Evolutionary conservation across 2,329 filamentous ascomycete genomes (phyloP), one percentile per base, ranked within the genome.

Genomic region (Fusarium fracticaudum): DNA sequence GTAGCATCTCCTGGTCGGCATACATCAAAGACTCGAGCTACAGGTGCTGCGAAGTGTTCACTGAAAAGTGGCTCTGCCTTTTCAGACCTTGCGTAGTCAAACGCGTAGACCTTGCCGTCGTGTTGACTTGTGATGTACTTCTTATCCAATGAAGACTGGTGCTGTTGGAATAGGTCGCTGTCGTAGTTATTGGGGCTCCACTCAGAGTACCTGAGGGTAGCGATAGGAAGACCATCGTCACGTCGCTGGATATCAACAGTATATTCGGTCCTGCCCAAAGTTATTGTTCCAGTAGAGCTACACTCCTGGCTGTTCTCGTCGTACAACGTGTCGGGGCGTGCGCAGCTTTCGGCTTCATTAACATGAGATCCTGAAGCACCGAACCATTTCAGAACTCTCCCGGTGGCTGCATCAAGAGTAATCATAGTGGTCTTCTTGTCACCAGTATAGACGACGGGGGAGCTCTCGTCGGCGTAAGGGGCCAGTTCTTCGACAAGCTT

Each of bases 171-270:
- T 12, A 99, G 90, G 80, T 99, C 96, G 72, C 90, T 90, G 82
- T 99, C 96, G 69, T 92, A 93, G 67, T 93, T 97, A 82, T 99
- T 99, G 20, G 95, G 94, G 1, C 91, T 92, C 96, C 96, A 99
- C 81, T 99, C 96, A 17, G 94, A 93, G 80, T 97, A 99, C 74
- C 91, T 95, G 76, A 99, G 90, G 0, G 94, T 98, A 78, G 95
- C 97, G 71, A 99, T 92, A 13, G 91, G 90, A 67, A 92, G 90
- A 4, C 92, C 92, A 75, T 93, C 89, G 75, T 93, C 89, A 76
- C 92, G 89, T 69, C 94, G 92, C 74, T 95, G 92, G 50, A 99
- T 97, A 64, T 89, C 91, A 69, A 99, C 92, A 11, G 90, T 96
- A 83, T 99, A 99, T 81, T 98, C 95, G 44, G 94, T 94, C 59